These are phyloP conservation scores for Wickerhamiella siamensis DNA, from an alignment of 805 yeast genomes.

Conservation along the genomic window DNA sequence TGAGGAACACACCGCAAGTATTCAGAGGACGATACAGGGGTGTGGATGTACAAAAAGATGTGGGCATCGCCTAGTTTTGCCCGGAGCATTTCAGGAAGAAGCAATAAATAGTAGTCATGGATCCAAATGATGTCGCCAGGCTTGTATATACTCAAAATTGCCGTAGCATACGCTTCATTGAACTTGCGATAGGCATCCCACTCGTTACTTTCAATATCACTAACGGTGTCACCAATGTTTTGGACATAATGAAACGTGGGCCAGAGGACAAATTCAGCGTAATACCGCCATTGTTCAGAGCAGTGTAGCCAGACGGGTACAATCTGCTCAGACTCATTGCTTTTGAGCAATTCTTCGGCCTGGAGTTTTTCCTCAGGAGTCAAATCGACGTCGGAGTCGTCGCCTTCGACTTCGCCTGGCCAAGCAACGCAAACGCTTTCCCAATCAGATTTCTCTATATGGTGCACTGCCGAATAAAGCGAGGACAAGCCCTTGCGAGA, in stretches of 20 bases:
- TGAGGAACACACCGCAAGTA: constrained; percentile 81
- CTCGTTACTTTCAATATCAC: constrained; percentile 47
- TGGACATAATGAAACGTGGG: constrained; percentile 90
- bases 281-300: constrained; percentile 69
- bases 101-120: constrained; percentile 74
- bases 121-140: constrained; percentile 90
- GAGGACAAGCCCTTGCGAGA: constrained; percentile 67
- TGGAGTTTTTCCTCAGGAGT: constrained; percentile 38
- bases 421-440: constrained; percentile 82
- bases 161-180: constrained; percentile 80
- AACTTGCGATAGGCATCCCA: constrained; percentile 77
- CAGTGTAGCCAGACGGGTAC: constrained; percentile 73
- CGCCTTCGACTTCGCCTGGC: constrained; percentile 73
- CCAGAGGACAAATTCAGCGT: constrained; percentile 86
- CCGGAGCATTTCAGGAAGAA: constrained; percentile 71
- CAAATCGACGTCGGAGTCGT: constrained; percentile 25
- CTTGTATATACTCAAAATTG: constrained; percentile 52
- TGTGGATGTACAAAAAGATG: constrained; percentile 69
- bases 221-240: constrained; percentile 12
- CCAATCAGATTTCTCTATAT: constrained; percentile 40
- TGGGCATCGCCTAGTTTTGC: constrained; percentile 59
- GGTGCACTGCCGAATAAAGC: constrained; percentile 57
- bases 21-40: constrained; percentile 93
- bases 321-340: constrained; percentile 10
- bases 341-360: constrained; percentile 32